A percentile compares a stretch with the other conserved stretches of the same genome.
These are phyloP conservation scores for Jatropha podagrica DNA, from an alignment of 441 rosid genomes.

Conservation along the genomic window DNA sequence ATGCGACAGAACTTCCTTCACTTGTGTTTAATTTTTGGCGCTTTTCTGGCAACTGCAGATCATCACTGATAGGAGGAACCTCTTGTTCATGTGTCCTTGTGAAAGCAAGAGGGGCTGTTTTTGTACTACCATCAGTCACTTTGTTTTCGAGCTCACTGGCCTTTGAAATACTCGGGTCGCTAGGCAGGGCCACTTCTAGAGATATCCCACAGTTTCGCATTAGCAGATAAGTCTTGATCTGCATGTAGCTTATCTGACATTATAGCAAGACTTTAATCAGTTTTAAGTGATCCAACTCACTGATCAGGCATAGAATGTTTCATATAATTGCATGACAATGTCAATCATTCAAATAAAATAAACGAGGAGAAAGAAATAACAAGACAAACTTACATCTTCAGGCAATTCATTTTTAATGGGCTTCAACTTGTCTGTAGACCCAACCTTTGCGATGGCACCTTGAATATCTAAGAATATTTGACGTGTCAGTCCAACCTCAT, in stretches of 20 bases:
- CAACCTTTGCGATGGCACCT: constrained; percentile 43
- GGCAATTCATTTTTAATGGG: constrained; percentile 52
- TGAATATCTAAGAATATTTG: constrained; percentile 35
- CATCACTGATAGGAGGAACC: neutral
- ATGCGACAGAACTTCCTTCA: constrained; percentile 18
- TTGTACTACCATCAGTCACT: constrained; percentile 15
- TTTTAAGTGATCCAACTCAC: neutral
- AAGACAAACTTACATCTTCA: constrained; percentile 35
- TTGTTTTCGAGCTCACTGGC: constrained; percentile 14
- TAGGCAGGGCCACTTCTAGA: constrained; percentile 22
- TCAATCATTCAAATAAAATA: neutral
- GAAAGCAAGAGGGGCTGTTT: neutral
- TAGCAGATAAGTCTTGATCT: constrained; percentile 38
- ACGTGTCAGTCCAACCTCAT: constrained; percentile 38
- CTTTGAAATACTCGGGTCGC: neutral
- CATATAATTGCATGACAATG: neutral
- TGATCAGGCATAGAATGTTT: neutral
- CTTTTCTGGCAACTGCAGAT: constrained; percentile 24
- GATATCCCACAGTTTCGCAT: constrained; percentile 34
- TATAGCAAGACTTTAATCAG: neutral
- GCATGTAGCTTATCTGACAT: constrained; percentile 45
- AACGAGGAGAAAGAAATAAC: neutral
- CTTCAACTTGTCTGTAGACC: constrained; percentile 44
- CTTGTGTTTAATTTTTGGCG: constrained; percentile 34
- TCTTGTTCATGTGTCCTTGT: constrained; percentile 9